Conservation (phyloP, 345 rosid genomes). For the Bruguiera sexangula region DNA sequence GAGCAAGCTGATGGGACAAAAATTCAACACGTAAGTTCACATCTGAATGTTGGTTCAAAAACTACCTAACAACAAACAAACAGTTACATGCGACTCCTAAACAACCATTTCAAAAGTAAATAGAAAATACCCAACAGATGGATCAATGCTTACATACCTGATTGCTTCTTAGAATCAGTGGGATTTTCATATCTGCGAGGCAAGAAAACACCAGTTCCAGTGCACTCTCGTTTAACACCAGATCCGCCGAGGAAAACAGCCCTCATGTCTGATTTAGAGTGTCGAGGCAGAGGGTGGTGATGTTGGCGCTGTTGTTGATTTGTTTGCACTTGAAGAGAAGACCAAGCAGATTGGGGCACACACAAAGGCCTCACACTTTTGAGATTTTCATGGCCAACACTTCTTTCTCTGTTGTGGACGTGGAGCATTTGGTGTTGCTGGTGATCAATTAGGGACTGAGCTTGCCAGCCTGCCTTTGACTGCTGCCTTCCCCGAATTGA, state of each 20-base stretch:
- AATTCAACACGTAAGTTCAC: no score
- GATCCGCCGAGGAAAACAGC: conserved; percentile 34
- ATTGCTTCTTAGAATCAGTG: conserved; percentile 16
- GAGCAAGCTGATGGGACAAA: conserved; percentile 9
- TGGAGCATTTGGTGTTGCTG: conserved; percentile 25
- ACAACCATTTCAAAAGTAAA: no score
- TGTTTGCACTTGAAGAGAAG: conserved; percentile 24
- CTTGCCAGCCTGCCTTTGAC: neutral
- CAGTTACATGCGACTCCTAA: no score
- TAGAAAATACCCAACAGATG: no score
- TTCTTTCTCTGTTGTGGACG: conserved; percentile 26
- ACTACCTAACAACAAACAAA: no score
- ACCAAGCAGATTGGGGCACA: conserved; percentile 39
- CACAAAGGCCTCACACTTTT: conserved; percentile 22
- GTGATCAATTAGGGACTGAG: neutral
- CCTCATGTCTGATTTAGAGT: conserved; percentile 14
- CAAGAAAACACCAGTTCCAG: conserved; percentile 36
- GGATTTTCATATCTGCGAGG: conserved; percentile 28
- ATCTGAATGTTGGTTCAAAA: no score
- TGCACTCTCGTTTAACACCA: conserved; percentile 18
- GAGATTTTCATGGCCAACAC: conserved; percentile 23
- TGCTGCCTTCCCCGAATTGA: conserved; percentile 23
- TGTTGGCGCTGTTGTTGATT: neutral
- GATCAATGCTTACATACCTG: neutral
- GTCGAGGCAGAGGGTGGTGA: conserved; percentile 11